A percentile compares a stretch with the other conserved stretches of the same genome.
Conservation (phyloP, 176 grass and related monocot genomes). For the Eragrostis curvula region DNA sequence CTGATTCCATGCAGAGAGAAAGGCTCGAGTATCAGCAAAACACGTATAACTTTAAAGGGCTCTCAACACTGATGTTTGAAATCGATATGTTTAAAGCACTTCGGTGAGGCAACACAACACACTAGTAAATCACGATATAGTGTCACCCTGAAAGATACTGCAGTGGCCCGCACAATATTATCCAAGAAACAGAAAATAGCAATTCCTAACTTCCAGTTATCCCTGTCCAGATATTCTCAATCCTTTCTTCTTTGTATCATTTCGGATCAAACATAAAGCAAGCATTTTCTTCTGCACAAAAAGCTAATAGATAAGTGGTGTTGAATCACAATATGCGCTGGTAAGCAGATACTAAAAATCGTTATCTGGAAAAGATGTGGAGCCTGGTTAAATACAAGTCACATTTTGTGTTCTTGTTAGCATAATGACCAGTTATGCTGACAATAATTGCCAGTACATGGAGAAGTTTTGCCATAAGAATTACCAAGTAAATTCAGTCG, state of each 20-base stretch:
- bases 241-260: conserved; percentile 46
- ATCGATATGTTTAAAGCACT: conserved; percentile 25
- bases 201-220: conserved; percentile 51
- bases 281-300: conserved; percentile 54
- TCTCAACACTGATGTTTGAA: conserved; percentile 24
- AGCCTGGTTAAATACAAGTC: conserved; percentile 57
- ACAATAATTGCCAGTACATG: conserved; percentile 47
- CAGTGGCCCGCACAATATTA: conserved; percentile 49
- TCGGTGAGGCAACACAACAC: conserved; percentile 16
- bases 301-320: conserved; percentile 18
- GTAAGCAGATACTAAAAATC: conserved; percentile 28
- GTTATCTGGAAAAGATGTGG: conserved; percentile 31
- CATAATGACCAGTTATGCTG: conserved; percentile 1
- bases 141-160: conserved; percentile 12
- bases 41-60: conserved; percentile 17
- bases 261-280: conserved; percentile 49
- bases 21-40: conserved; percentile 8
- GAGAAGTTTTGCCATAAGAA: conserved; percentile 6
- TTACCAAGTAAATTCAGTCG: conserved; percentile 7
- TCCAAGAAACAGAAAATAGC: conserved; percentile 65
- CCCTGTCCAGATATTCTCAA: conserved; percentile 44
- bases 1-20: conserved; percentile 13
- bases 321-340: conserved; percentile 2
- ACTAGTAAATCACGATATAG: conserved; percentile 16
- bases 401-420: conserved; percentile 11